phyloP scores from a whole-genome alignment of 768 basidiomycete species.

The Daedaleopsis sinensis region DNA sequence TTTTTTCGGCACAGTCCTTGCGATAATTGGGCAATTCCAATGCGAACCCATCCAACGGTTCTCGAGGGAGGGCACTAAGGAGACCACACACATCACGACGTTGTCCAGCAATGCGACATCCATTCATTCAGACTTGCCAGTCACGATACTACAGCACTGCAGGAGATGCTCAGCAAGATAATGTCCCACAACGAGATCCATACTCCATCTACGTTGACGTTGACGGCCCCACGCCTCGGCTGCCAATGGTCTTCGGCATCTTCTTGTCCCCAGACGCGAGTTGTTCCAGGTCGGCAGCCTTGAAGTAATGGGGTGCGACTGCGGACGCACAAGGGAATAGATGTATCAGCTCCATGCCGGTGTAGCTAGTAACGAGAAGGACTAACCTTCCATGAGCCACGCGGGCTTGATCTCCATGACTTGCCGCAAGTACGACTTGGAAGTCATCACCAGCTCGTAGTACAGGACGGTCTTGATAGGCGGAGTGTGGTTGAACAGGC shows the following conservation, averaged over 20 bases:
- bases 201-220: background rate
- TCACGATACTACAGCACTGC: background rate
- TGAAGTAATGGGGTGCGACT: conserved; percentile 99
- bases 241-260: conserved; percentile 83
- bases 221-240: conserved; percentile 23
- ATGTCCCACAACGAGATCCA: background rate
- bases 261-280: conserved; percentile 83
- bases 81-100: no score
- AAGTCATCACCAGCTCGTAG: conserved; percentile 97
- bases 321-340: background rate
- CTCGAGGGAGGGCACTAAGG: no score
- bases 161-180: background rate
- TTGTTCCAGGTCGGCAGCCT: conserved; percentile 79
- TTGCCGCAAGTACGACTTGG: conserved; percentile 97
- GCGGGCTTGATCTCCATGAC: conserved; percentile 97
- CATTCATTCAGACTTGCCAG: no score
- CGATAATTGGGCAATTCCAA: no score
- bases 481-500: conserved; percentile 93
- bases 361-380: background rate
- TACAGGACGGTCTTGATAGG: conserved; percentile 90
- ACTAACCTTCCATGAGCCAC: conserved; percentile 88
- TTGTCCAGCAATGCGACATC: no score
- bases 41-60: no score
- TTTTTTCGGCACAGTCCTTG: no score
- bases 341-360: conserved; percentile 7